Evolutionary conservation across 768 basidiomycete genomes (phyloP).

Genomic region (Lactarius vividus): DNA sequence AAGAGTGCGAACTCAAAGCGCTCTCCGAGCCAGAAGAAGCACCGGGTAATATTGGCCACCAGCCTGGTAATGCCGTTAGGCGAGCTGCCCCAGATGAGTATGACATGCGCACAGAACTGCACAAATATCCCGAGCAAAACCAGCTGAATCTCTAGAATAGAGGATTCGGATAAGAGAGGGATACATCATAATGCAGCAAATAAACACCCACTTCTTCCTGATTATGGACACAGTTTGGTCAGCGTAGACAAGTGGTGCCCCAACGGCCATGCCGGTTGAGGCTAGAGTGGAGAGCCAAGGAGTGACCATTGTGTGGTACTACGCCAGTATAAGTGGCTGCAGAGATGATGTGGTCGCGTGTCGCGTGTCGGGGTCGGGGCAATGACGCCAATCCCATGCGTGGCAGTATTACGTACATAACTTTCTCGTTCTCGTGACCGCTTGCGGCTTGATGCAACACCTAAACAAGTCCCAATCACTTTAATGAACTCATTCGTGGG

Average conservation of each 20-base stretch:
- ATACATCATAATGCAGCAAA: conserved; percentile 7
- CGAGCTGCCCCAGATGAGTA: neutral
- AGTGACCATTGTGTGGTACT: conserved; percentile 36
- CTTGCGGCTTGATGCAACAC: too few species aligned
- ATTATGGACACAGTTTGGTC: conserved; percentile 83
- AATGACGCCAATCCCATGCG: neutral
- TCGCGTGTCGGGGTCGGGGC: neutral
- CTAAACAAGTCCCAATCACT: neutral
- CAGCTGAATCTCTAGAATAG: conserved; percentile 66
- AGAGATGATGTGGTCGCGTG: neutral
- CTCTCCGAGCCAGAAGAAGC: conserved; percentile 87
- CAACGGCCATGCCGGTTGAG: conserved; percentile 80
- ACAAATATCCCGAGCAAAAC: conserved; percentile 84
- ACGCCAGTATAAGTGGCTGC: neutral
- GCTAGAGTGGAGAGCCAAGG: conserved; percentile 68
- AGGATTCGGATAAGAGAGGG: conserved; percentile 12
- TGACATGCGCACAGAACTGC: conserved; percentile 62
- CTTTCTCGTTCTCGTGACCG: too few species aligned
- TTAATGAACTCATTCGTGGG: too few species aligned
- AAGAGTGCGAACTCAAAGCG: conserved; percentile 74
- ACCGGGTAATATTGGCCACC: conserved; percentile 81
- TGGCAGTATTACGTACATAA: too few species aligned
- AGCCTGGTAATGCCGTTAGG: conserved; percentile 43
- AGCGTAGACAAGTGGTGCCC: conserved; percentile 80
- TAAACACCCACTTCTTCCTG: conserved; percentile 56